Percentiles rank a stretch among this genome's conserved stretches.
Conservation (phyloP, 2,329 filamentous ascomycete species). For the Fusarium neocosmosporiellum region DNA sequence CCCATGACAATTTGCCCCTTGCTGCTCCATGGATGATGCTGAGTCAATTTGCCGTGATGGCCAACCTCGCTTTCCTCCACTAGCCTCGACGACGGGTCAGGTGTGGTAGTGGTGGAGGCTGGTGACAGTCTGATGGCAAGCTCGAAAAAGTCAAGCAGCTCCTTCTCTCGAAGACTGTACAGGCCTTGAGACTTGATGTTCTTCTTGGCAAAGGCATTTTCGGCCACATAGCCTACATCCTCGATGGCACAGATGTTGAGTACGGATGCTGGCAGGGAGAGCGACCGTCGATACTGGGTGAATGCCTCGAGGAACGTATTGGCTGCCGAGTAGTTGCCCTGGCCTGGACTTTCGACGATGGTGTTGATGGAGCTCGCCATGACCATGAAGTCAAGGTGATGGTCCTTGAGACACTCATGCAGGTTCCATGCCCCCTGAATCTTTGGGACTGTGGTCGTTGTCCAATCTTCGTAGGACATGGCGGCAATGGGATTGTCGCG, state of each 20-base stretch:
- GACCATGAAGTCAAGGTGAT: constrained; percentile 1
- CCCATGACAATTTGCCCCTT: background rate
- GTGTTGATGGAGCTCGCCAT: background rate
- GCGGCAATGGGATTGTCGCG: background rate
- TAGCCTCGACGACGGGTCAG: background rate
- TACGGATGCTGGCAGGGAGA: background rate
- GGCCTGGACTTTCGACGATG: background rate
- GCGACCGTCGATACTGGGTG: background rate
- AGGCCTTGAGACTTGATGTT: background rate
- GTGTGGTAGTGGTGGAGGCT: background rate
- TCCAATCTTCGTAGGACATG: background rate
- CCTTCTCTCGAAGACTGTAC: background rate
- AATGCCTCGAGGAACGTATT: constrained; percentile 4
- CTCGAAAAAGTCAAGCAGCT: background rate
- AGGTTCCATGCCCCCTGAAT: constrained; percentile 3
- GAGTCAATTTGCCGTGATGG: background rate
- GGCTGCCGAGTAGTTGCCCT: constrained; percentile 3
- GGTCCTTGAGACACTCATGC: background rate
- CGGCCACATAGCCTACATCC: background rate
- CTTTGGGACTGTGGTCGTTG: background rate
- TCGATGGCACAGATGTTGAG: background rate
- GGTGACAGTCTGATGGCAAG: background rate
- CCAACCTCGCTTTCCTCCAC: background rate
- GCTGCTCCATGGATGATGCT: background rate
- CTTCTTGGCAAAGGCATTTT: background rate